Base-by-base conservation (phyloP, 768 basidiomycete genomes). In the Chalciporus sphaerocephalus region DNA sequence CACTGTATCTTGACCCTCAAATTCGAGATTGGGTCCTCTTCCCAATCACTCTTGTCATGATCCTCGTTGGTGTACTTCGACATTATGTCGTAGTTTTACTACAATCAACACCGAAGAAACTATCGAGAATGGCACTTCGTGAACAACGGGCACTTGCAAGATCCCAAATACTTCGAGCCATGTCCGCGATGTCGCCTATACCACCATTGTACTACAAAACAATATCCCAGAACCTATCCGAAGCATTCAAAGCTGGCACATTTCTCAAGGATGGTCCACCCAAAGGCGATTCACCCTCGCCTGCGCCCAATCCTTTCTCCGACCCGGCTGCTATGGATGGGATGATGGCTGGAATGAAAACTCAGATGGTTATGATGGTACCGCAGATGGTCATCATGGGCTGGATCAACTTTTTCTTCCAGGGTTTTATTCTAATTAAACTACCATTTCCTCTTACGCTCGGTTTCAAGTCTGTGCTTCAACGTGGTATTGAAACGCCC, bases 351-450 rank as follows among this genome's bases (percentile, higher is more conserved):
- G 91, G 91, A 27, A 89, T 99, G 86, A 97, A 97, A 75, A 97
- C 95, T 16, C 96, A 99, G 68, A 92, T 91, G 78, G 92, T 97
- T 39, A 94, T 96, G 89, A 97, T 98, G 89, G 87, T 95, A 12
- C 91, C 89, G 15, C 89, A 98, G 69, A 97, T 97, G 87, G 77
- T 96, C 49, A 92, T 98, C 55, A 98, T 98, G 95, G 94, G 93
- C 41, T 98, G 95, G 90, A 97, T 99, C 70, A 97, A 93, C 67
- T 92, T 94, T 67, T 99, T 99, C 81, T 99, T 98, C 72, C 88
- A 95, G 59, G 96, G 96, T 22, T 97, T 98, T 64, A 89, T 99
- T 47, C 76, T 97, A 47, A 97, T 96, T 67, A 94, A 93, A 61
- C 74, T 99, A 0, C 96, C 96, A 4, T 99, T 99, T 71, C 96